These are phyloP conservation scores for Lonicera japonica DNA, from an alignment of 129 eudicot genomes.

Conservation along the genomic window DNA sequence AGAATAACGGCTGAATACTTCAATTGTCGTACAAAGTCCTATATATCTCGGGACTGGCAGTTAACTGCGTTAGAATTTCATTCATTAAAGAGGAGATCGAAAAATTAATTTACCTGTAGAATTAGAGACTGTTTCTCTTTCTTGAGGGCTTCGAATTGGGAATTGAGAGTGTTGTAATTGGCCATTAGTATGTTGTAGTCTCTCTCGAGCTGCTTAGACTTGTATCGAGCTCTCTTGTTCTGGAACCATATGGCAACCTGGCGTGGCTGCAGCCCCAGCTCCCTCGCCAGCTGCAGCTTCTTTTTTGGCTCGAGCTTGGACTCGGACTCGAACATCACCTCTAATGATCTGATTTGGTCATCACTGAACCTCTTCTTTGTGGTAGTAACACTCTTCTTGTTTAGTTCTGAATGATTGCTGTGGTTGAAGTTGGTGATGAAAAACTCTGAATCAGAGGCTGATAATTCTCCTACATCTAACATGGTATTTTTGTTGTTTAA, in stretches of 20 bases:
- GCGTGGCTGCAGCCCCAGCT: slow-evolving; percentile 7
- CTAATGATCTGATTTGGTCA: slow-evolving; percentile 6
- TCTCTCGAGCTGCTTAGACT: slow-evolving; percentile 9
- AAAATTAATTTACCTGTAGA: background rate
- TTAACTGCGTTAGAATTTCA: too few species aligned
- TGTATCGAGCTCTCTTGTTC: slow-evolving; percentile 11
- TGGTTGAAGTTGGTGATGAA: background rate
- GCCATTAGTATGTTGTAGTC: background rate
- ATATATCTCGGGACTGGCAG: too few species aligned
- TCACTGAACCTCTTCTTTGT: background rate
- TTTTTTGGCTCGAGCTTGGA: background rate
- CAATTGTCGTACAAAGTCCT: too few species aligned
- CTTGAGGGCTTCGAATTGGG: background rate
- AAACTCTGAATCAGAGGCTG: background rate
- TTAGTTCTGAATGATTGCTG: too few species aligned
- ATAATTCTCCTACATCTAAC: background rate
- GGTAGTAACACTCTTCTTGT: background rate
- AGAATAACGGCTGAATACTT: too few species aligned
- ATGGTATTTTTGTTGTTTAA: too few species aligned
- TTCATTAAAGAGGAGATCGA: too few species aligned
- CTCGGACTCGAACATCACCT: slow-evolving; percentile 3
- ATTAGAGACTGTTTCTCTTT: background rate
- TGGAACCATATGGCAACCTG: slow-evolving; percentile 16
- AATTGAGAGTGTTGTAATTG: background rate
- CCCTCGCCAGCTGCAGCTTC: background rate